Conservation (phyloP, 2,329 filamentous ascomycete genomes). For the Purpureocillium lavendulum region DNA sequence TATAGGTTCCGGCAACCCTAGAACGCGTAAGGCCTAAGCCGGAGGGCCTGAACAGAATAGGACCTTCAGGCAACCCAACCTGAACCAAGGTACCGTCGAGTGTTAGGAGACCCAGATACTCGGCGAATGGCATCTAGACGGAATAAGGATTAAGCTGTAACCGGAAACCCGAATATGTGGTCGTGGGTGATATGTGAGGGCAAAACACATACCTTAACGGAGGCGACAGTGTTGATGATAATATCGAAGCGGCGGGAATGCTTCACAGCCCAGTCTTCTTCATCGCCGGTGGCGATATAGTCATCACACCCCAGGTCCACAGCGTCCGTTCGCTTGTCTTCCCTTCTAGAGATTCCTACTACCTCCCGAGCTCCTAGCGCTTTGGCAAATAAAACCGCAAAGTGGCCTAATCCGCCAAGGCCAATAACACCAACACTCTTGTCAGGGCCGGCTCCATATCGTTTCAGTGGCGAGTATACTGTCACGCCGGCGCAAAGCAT, state of each 20-base stretch:
- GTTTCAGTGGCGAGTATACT: slow-evolving; percentile 52
- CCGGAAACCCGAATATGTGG: too few relatives aligned
- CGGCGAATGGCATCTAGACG: slow-evolving; percentile 45
- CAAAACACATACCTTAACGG: slow-evolving; percentile 11
- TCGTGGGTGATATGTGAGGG: too few relatives aligned
- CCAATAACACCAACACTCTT: slow-evolving; percentile 60
- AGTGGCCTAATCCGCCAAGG: slow-evolving; percentile 61
- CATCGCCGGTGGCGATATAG: slow-evolving; percentile 34
- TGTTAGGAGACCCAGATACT: slow-evolving; percentile 53
- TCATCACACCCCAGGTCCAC: slow-evolving; percentile 48
- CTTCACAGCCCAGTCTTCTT: slow-evolving; percentile 45
- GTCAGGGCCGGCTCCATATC: slow-evolving; percentile 56
- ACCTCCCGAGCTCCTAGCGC: slow-evolving; percentile 55
- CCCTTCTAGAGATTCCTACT: slow-evolving; percentile 48
- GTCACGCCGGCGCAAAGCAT: slow-evolving; percentile 68
- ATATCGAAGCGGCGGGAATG: slow-evolving; percentile 45
- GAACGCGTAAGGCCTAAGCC: slow-evolving; percentile 46
- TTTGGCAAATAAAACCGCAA: slow-evolving; percentile 60
- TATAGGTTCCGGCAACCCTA: slow-evolving; percentile 34
- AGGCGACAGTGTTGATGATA: slow-evolving; percentile 50
- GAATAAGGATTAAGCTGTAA: too few relatives aligned
- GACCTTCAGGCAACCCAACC: slow-evolving; percentile 36
- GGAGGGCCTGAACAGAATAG: slow-evolving; percentile 19
- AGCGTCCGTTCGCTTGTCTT: slow-evolving; percentile 45
- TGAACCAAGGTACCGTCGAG: slow-evolving; percentile 55